A percentile compares a stretch with the other conserved stretches of the same genome.
phyloP scores from a whole-genome alignment of 495 filamentous ascomycete genomes.

The Penicillium desertorum region DNA sequence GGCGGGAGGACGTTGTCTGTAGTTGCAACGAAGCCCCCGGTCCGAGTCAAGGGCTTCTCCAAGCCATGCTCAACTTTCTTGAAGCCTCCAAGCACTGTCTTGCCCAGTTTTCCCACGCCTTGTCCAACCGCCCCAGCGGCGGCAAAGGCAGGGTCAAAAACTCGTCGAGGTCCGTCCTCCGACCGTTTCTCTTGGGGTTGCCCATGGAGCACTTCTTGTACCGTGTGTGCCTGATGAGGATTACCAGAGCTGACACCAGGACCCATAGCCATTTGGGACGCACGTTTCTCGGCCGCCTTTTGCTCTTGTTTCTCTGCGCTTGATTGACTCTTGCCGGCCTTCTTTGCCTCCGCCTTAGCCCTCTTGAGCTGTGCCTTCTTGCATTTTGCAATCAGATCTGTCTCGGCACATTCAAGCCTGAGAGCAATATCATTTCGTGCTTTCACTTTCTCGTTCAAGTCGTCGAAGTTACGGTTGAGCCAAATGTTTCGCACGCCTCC shows the following conservation, averaged over 20 bases:
- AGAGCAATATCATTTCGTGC: constrained; percentile 68
- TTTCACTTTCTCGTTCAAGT: constrained; percentile 83
- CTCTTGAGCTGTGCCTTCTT: constrained; percentile 74
- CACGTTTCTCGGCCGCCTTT: constrained; percentile 50
- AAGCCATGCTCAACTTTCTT: constrained; percentile 46
- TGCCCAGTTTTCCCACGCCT: constrained; percentile 60
- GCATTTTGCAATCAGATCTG: constrained; percentile 72
- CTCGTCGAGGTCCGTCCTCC: constrained; percentile 24
- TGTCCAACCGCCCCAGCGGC: constrained; percentile 54
- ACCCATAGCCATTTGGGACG: constrained; percentile 60
- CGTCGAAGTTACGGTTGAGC: constrained; percentile 90
- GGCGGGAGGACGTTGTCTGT: constrained; percentile 12
- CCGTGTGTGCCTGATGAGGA: constrained; percentile 74
- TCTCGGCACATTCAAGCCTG: constrained; percentile 79
- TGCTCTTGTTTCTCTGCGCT: constrained; percentile 52
- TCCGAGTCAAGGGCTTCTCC: constrained; percentile 52
- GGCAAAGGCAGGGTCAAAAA: constrained; percentile 45
- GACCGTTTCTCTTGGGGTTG: constrained; percentile 26
- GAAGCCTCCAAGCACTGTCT: constrained; percentile 52
- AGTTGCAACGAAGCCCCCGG: constrained; percentile 49
- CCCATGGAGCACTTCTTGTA: constrained; percentile 60
- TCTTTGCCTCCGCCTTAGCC: constrained; percentile 61
- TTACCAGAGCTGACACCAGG: constrained; percentile 80
- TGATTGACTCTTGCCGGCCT: constrained; percentile 51
- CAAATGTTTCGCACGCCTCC: constrained; percentile 95